Evolutionary conservation across 225 moss, liverwort and hornwort genomes (phyloP), one percentile per base, ranked within the genome.

Genomic region (Asterella californica): DNA sequence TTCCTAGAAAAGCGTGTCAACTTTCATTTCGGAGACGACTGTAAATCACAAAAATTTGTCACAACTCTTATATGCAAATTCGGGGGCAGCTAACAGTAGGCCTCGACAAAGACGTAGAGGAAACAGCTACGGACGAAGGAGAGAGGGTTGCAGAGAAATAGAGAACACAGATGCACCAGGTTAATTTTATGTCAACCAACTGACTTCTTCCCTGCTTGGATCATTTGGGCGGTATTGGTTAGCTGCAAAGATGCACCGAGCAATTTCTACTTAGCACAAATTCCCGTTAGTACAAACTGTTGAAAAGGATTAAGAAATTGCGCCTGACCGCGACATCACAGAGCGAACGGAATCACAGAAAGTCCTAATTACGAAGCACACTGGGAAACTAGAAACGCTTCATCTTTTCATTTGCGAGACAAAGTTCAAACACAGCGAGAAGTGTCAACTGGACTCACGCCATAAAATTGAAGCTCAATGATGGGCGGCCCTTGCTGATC

Each of bases 391-490:
- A 24, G 15, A 9, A 33, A 65, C 29, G 14, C 33, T 30, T 32
- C 22, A 2, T 5, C 21, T 57, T 17, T 14, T 3, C 27, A 61
- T 10, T 27, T 4, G 25, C 34, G 29, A 67, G 34, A 67, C 36
- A 36, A 36, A 67, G 67, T 14, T 34, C 67, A 5, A 19, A 67
- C 3, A 30, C 65, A 65, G 11, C 27, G 29, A 65, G 11, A 70
- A 42, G 10, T 38, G 19, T 14, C 17, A 19, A 32, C 10, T n/a
- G 10, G 29, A 72, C 83, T 82, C 69, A 88, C 88, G 19, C 81
- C 78, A 9, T 83, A 60, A 79, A 88, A 88, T 42, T 85, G 75
- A 49, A 88, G 81, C 55, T 88, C 80, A 47, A 88, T 85, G 47
- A 85, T 79, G 53, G 83, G 85, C 52, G 88, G 88, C 27, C 83